These are phyloP conservation scores for Megacollybia marginata DNA, from an alignment of 768 basidiomycete species.

Conservation along the genomic window DNA sequence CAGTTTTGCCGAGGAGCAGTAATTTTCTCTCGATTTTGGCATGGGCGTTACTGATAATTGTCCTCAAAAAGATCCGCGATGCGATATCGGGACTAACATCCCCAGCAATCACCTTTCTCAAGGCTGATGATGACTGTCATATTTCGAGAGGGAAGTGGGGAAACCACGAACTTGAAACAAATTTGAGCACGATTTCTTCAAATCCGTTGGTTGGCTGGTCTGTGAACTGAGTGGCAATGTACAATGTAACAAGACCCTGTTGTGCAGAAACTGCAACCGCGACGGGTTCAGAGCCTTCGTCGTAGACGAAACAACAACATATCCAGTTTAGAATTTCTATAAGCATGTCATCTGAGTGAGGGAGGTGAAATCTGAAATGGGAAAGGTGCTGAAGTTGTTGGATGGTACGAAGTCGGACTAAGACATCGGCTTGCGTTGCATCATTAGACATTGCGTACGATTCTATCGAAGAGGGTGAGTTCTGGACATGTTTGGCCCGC, in stretches of 20 bases:
- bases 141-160: too few relatives aligned
- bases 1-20: background rate
- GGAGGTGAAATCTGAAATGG: background rate
- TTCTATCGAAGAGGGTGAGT: too few relatives aligned
- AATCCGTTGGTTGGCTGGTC: background rate
- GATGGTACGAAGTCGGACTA: slow-evolving; percentile 4
- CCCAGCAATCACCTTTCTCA: background rate
- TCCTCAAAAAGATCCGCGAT: slow-evolving; percentile 1
- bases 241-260: slow-evolving; percentile 1
- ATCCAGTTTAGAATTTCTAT: slow-evolving; percentile 7
- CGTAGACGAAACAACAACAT: slow-evolving; percentile 1
- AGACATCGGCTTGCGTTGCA: slow-evolving; percentile 1
- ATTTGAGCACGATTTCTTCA: background rate
- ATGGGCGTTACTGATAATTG: slow-evolving; percentile 1
- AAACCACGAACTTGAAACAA: too few relatives aligned
- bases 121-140: too few relatives aligned
- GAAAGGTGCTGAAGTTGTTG: slow-evolving; percentile 4
- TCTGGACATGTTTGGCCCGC: too few relatives aligned
- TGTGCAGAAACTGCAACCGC: slow-evolving; percentile 3
- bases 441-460: background rate
- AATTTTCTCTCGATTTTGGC: slow-evolving; percentile 3
- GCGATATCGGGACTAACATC: background rate
- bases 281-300: background rate
- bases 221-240: background rate
- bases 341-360: background rate